Base-by-base conservation (phyloP, 305 asterid species). In the Fraxinus sp. region DNA sequence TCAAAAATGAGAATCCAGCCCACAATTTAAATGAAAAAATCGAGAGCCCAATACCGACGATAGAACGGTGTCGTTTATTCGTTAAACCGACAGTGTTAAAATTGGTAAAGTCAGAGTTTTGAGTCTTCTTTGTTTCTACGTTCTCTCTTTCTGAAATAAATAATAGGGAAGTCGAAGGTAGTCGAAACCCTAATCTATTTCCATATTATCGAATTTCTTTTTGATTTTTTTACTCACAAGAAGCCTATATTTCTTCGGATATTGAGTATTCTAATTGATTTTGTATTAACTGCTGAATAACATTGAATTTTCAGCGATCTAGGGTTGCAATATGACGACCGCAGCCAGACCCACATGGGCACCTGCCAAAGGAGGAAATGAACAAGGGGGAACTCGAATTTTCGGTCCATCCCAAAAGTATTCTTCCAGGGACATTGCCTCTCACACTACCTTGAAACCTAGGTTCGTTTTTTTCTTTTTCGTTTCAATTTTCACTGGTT, bases 271-370 rank as follows among this genome's bases (percentile, higher is more conserved):
- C 36, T 10, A 66, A 24, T 66, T 26, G 73, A 66, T 66, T 24
- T 24, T 77, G 62, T 35, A 49, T 49, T 49, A n/a, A 28, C 44
- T 55, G 32, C 39, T 18, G 44, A 22, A 64, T 39, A 64, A 78
- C 28, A 78, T 78, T 49, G 83, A 4, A 75, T 44, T 55, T 76
- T 11, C 44, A 76, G 81, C 71, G 79, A 73, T 20, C 72, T 86
- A 81, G 86, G 89, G 86, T 33, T 83, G 73, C 84, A 84, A 26
- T 2, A 94, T 94, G 98, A 95, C 98, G 91, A 95, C 98, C 13
- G 97, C 98, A 7, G 99, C 99, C 1, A 92, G 98, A 86, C 98
- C 99, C 26, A 95, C 98, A 16, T 95, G 99, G 99, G 98, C 99
- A 76, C 99, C 99, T 62, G 99, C 99, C 0, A 94, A 95, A 84